Evolutionary conservation across 768 basidiomycete genomes (phyloP).

Genomic region (Lepiota brunneoincarnata): DNA sequence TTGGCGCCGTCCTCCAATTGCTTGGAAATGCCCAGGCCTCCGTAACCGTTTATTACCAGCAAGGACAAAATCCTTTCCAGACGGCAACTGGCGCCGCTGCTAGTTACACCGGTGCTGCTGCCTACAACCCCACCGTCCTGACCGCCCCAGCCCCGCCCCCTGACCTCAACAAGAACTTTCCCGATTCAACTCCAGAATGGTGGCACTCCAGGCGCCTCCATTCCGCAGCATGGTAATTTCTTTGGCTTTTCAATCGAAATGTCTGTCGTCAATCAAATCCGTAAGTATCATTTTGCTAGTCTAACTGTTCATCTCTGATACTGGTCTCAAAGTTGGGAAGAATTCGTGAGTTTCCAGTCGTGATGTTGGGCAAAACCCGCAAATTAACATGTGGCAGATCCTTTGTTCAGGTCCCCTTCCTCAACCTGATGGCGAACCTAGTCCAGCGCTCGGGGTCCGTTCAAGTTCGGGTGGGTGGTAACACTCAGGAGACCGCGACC

Average conservation of each 20-base stretch:
- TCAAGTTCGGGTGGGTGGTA: slow-evolving; percentile 73
- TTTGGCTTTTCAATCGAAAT: slow-evolving; percentile 65
- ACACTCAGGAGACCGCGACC: slow-evolving; percentile 69
- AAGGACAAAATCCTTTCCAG: slow-evolving; percentile 27
- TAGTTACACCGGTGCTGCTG: slow-evolving; percentile 47
- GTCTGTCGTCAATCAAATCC: slow-evolving; percentile 55
- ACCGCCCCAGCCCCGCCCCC: slow-evolving; percentile 50
- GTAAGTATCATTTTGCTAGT: slow-evolving; percentile 30
- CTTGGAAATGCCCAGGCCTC: slow-evolving; percentile 14
- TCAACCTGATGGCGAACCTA: slow-evolving; percentile 80
- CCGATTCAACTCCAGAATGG: slow-evolving; percentile 38
- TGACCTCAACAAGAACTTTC: slow-evolving; percentile 39
- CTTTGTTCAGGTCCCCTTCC: slow-evolving; percentile 57
- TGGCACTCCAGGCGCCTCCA: slow-evolving; percentile 31
- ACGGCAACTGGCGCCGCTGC: slow-evolving; percentile 33
- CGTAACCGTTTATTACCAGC: slow-evolving; percentile 35
- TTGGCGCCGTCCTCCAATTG: neutral
- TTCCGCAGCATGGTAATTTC: slow-evolving; percentile 36
- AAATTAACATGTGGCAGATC: slow-evolving; percentile 26
- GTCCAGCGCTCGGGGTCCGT: slow-evolving; percentile 59
- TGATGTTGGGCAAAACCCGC: slow-evolving; percentile 15
- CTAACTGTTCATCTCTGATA: neutral
- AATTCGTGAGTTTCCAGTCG: slow-evolving; percentile 36
- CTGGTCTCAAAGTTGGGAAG: slow-evolving; percentile 39
- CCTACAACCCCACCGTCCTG: slow-evolving; percentile 52